Evolutionary conservation across 306 rosid species (phyloP), one percentile per base, ranked within the genome.

Genomic region (Alnus glutinosa): DNA sequence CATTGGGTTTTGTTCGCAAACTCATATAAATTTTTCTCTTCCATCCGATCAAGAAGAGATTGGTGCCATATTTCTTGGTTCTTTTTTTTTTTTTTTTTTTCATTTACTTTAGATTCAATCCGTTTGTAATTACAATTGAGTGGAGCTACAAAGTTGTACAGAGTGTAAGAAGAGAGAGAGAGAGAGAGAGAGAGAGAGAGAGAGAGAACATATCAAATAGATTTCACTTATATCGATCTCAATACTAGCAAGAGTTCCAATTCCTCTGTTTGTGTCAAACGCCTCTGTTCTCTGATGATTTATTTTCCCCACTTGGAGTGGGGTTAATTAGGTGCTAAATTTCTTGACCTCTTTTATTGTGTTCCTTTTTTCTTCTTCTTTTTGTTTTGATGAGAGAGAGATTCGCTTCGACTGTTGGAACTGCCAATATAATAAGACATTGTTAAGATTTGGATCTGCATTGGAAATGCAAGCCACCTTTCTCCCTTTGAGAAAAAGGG

Each of bases 391-490:
- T 23, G 37, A 12, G 83, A 69, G 82, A 71, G 75, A 88, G 87
- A 83, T 83, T 87, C 88, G 62, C 77, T 68, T 83, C 48, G 77
- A 46, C 50, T 32, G 72, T 70, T 79, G 54, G 77, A 57, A 76
- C 57, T 13, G 76, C 50, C 80, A 84, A 71, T 76, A 80, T 78
- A 78, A 79, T 62, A 75, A 70, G 83, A 75, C 52, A 78, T 62
- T 55, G 6, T 68, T 74, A 75, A 42, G 47, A 80, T 64, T 79
- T 81, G 77, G 89, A 88, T 87, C 89, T 86, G 87, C 91, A 82
- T 91, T 71, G 97, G 85, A 88, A 89, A 88, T 88, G 86, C 75
- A 91, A 89, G 92, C 85, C 92, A 85, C 88, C 70, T 86, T 87
- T 88, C 75, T 71, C 51, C 58, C 83, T 75, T 50, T 61, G 80